A percentile compares a stretch with the other conserved stretches of the same genome.
These are phyloP conservation scores for Naganishia onofrii DNA, from an alignment of 768 basidiomycete species.

Conservation along the genomic window DNA sequence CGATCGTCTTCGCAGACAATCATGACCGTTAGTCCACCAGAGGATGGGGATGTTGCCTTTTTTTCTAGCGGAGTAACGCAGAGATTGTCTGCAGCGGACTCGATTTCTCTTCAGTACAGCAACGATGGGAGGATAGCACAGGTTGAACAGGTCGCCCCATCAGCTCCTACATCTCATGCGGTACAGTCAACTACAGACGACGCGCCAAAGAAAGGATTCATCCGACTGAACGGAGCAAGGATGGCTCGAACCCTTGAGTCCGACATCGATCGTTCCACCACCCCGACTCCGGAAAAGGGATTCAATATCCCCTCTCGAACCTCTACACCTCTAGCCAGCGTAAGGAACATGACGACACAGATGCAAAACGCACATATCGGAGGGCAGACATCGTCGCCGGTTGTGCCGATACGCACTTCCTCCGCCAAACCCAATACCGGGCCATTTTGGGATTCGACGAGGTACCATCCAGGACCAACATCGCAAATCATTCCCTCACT, in stretches of 20 bases:
- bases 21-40: constrained; percentile 8
- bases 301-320: not conserved
- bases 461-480: constrained; percentile 8
- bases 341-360: not conserved
- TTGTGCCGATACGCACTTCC: not conserved
- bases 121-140: not conserved
- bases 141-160: not conserved
- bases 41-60: constrained; percentile 17
- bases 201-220: constrained; percentile 2
- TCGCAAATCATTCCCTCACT: constrained; percentile 19
- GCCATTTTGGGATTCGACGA: constrained; percentile 1
- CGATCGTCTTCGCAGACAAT: constrained; percentile 9
- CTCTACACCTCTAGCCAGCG: not conserved
- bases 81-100: constrained; percentile 10
- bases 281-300: not conserved
- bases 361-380: not conserved
- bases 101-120: not conserved
- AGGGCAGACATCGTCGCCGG: not conserved
- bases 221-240: constrained; percentile 10
- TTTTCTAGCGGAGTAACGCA: constrained; percentile 15
- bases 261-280: not conserved
- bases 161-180: not conserved
- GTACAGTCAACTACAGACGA: not conserved
- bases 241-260: constrained; percentile 8
- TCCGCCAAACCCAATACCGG: not conserved